Percentiles rank a stretch among this genome's conserved stretches.
Conservation (phyloP, 2,329 filamentous ascomycete species). For the Pyricularia pennisetigena region DNA sequence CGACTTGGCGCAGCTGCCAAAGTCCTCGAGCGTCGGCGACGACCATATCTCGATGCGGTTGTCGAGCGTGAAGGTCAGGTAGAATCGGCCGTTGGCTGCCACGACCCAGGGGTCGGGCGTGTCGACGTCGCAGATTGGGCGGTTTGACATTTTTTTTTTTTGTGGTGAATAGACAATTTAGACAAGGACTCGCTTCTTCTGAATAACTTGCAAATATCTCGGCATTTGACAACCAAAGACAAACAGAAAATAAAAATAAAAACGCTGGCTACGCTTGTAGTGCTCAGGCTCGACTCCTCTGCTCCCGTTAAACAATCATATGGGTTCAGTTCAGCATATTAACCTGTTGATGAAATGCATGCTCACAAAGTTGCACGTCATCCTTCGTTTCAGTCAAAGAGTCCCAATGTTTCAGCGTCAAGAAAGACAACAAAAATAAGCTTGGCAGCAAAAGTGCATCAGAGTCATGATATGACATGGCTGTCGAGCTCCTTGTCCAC, state of each 20-base stretch:
- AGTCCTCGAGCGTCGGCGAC: slow-evolving; percentile 19
- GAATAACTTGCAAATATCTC: no score
- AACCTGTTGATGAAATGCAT: neutral
- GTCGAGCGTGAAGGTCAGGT: slow-evolving; percentile 17
- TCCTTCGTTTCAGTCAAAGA: neutral
- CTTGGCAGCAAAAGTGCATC: neutral
- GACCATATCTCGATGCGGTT: slow-evolving; percentile 24
- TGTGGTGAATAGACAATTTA: neutral
- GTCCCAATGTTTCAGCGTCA: neutral
- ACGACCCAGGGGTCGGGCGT: slow-evolving; percentile 22
- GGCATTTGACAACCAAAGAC: no score
- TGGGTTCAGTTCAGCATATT: neutral
- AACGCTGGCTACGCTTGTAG: no score
- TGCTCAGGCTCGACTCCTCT: no score
- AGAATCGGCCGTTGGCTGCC: slow-evolving; percentile 13
- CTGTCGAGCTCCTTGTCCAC: neutral
- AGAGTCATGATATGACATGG: neutral
- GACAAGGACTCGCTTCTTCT: no score
- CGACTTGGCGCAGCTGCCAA: slow-evolving; percentile 15
- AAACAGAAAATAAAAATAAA: no score
- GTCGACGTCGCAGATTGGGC: slow-evolving; percentile 16
- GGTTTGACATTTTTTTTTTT: slow-evolving; percentile 16
- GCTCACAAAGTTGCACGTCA: neutral
- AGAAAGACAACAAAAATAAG: no score
- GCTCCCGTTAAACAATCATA: no score